A percentile compares a stretch with the other conserved stretches of the same genome.
Evolutionary conservation across 345 rosid species (phyloP).

Genomic region (Litchi chinensis): DNA sequence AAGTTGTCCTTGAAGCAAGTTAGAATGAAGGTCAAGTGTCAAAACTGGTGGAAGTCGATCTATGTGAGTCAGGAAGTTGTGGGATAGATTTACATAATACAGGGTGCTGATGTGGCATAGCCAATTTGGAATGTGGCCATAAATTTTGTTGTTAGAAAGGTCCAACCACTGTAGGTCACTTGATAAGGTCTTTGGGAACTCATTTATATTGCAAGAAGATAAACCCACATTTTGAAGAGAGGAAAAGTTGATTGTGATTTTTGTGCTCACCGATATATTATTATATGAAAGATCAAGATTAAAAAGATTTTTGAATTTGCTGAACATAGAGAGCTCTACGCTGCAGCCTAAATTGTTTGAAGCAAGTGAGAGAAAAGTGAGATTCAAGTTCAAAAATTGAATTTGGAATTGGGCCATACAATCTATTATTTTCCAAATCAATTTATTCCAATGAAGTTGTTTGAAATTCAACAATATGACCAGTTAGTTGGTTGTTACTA

Average conservation of each 20-base stretch:
- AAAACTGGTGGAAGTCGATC: background rate
- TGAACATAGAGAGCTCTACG: conserved; percentile 19
- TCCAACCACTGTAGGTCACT: background rate
- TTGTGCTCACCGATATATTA: background rate
- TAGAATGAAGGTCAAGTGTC: conserved; percentile 8
- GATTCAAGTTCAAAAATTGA: conserved; percentile 13
- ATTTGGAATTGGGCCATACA: conserved; percentile 25
- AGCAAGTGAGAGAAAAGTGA: background rate
- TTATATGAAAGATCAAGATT: background rate
- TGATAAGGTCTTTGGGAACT: conserved; percentile 20
- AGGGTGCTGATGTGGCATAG: background rate
- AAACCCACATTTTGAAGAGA: conserved; percentile 4
- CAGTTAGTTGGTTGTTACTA: conserved; percentile 1
- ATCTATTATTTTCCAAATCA: background rate
- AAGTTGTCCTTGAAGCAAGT: conserved; percentile 13
- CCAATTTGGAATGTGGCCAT: conserved; percentile 19
- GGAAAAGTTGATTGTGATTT: background rate
- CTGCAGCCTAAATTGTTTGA: conserved; percentile 25
- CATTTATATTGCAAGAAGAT: conserved; percentile 28
- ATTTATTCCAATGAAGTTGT: background rate
- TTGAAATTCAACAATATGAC: conserved; percentile 13
- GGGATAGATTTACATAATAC: background rate
- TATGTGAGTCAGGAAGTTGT: conserved; percentile 11
- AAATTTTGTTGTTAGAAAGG: conserved; percentile 22
- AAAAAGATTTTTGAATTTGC: conserved; percentile 12